Percentiles rank a stretch among this genome's conserved stretches.
These are phyloP conservation scores for Fusarium chuoi DNA, from an alignment of 2,329 filamentous ascomycete genomes.

Conservation along the genomic window DNA sequence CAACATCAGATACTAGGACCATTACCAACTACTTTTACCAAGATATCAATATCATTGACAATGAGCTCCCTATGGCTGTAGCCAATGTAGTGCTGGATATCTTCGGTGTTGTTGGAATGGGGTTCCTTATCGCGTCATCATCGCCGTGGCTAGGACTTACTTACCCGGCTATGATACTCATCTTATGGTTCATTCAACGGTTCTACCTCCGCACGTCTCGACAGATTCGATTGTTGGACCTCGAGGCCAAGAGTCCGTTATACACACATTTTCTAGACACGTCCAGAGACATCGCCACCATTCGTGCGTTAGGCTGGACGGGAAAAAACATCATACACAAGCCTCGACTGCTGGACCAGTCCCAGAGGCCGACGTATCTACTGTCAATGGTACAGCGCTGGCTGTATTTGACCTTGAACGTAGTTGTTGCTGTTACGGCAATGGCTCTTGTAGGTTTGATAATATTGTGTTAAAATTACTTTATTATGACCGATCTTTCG, in stretches of 20 bases:
- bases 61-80: slow-evolving; percentile 50
- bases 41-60: slow-evolving; percentile 55
- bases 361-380: not conserved
- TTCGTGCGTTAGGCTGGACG: not conserved
- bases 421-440: not conserved
- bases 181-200: not conserved
- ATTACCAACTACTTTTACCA: slow-evolving; percentile 58
- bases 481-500: too few relatives aligned
- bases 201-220: not conserved
- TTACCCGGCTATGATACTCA: not conserved
- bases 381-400: not conserved
- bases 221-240: not conserved
- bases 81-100: slow-evolving; percentile 40
- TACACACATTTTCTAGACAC: not conserved
- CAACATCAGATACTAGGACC: slow-evolving; percentile 53
- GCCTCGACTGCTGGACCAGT: not conserved
- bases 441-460: not conserved
- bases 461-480: too few relatives aligned
- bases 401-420: not conserved
- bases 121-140: slow-evolving; percentile 38
- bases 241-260: not conserved
- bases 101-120: slow-evolving; percentile 52
- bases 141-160: not conserved
- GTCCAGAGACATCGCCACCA: not conserved
- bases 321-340: not conserved